Evolutionary conservation across 1,284 basidiomycete species (phyloP), one percentile per base, ranked within the genome.

Genomic region (Thelephora terrestris): DNA sequence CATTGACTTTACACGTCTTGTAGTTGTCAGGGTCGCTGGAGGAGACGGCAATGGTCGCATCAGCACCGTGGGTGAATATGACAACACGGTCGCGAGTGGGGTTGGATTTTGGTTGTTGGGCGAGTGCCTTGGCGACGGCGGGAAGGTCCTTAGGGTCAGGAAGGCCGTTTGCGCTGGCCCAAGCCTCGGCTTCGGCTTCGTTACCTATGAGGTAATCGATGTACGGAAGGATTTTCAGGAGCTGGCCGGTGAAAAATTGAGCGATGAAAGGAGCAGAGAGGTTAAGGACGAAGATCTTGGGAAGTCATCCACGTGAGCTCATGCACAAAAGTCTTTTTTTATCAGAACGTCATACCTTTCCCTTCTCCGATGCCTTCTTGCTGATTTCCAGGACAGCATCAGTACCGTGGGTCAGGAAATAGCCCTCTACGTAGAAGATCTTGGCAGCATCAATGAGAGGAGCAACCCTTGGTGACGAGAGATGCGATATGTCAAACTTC

Each of bases 241-340:
- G 73, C 60, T 93, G 85, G 3, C 74, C 68, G 56, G 80, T 80
- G 75, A 97, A 98, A 79, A 97, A 96, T 68, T 95, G 87, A 49
- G 90, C 75, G 65, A 99, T 96, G 76, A 98, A 99, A 34, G 96
- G 96, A 1, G 96, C 96, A 14, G 92, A 96, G 57, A 99, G 78
- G 77, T 99, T 99, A 61, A 98, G 71, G 12, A 80, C 79, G 64
- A 96, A 93, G 44, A 81, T 80, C 89, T 91, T 57, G 14, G 46
- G 10, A 18, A 35, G 47, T 29, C 20, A 24, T 43, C 36, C 44
- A 37, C 5, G 46, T 50, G 29, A 43, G 44, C 38, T 45, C 34
- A 53, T 25, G 32, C 38, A 29, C 46, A 44, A 52, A 47, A 17
- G 36, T 23, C 21, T 38, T n/a, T 17, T 36, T 16, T 24, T 17